A percentile compares a stretch with the other conserved stretches of the same genome.
These are phyloP conservation scores for Xerocomus brunneocitrinus DNA, from an alignment of 768 basidiomycete genomes.

Conservation along the genomic window DNA sequence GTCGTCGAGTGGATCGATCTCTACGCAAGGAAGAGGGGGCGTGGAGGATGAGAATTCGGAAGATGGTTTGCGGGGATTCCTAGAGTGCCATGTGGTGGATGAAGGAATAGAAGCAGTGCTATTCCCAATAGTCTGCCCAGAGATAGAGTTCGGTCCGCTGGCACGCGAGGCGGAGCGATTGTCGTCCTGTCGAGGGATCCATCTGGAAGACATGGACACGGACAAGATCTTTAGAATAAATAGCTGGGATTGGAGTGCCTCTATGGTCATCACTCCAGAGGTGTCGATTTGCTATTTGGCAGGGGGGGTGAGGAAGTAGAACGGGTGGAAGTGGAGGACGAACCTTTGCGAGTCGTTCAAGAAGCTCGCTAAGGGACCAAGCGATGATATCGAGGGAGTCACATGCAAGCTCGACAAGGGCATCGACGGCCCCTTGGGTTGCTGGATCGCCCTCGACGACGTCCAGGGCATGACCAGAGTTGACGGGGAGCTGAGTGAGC, in stretches of 20 bases:
- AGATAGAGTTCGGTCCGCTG: constrained; percentile 33
- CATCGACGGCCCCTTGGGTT: constrained; percentile 70
- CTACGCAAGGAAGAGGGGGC: constrained; percentile 45
- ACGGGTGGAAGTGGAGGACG: constrained; percentile 11
- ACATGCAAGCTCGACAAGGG: constrained; percentile 72
- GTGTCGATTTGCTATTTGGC: constrained; percentile 48
- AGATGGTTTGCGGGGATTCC: constrained; percentile 36
- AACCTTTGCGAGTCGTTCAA: constrained; percentile 78
- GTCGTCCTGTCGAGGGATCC: constrained; percentile 46
- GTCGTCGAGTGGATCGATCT: constrained; percentile 75
- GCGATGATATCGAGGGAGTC: constrained; percentile 80
- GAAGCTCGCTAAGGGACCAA: constrained; percentile 67
- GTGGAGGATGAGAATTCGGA: constrained; percentile 35
- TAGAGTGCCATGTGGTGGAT: constrained; percentile 19
- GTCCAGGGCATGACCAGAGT: constrained; percentile 73
- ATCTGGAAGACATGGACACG: constrained; percentile 73
- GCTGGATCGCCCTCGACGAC: constrained; percentile 72
- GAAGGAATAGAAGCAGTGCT: constrained; percentile 37
- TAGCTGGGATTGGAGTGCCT: constrained; percentile 81
- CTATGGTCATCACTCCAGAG: constrained; percentile 52
- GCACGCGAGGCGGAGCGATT: constrained; percentile 41
- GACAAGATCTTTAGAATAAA: constrained; percentile 80
- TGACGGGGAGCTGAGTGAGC: constrained; percentile 65
- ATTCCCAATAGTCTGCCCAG: constrained; percentile 26
- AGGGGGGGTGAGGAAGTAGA: constrained; percentile 10